Base-by-base conservation (phyloP, 1,284 basidiomycete genomes). In the Tremellales sp. region DNA sequence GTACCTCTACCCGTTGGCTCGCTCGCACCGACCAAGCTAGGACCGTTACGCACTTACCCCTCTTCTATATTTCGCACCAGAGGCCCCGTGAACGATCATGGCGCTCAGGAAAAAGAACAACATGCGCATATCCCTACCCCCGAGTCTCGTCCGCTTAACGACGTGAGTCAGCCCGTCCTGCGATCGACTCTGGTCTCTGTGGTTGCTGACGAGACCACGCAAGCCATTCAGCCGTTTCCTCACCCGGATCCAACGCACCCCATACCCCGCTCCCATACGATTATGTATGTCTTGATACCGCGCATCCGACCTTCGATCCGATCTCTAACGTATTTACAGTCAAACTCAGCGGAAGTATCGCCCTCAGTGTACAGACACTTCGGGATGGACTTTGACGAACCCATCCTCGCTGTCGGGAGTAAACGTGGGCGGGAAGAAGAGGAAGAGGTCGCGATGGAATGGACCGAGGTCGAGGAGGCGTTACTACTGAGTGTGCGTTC, bases 401-500 rank as follows among this genome's bases (percentile, higher is more conserved):
- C 32, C 8, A 10, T 31, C 16, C 29, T 16, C 29, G 10, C 16
- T 31, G 29, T 16, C 16, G 29, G 16, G 29, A 10, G 29, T 31
- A 10, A 10, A 31, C 16, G 29, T 31, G 29, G 29, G 16, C 10
- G 45, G 43, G n/a, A 43, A 51, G 24, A 21, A 31, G 21, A 38
- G 36, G 10, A 26, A 36, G 22, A 36, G 34, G 27, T 45, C 19
- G 32, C 38, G 8, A 8, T 45, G 37, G 39, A 51, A 24, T 24
- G 37, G 40, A 16, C 18, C 18, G 24, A 31, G 18, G n/a, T 48
- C 21, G 35, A 29, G 13, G 27, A n/a, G 19, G 48, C 14, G 3
- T 37, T 42, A 54, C 63, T 12, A 40, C 71, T 8, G 58, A 67
- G 40, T 56, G 54, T 25, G 66, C 68, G 43, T 43, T 65, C 58